A percentile compares a stretch with the other conserved stretches of the same genome.
phyloP scores from a whole-genome alignment of 495 filamentous ascomycete species.

The Pyrenula aspistea region DNA sequence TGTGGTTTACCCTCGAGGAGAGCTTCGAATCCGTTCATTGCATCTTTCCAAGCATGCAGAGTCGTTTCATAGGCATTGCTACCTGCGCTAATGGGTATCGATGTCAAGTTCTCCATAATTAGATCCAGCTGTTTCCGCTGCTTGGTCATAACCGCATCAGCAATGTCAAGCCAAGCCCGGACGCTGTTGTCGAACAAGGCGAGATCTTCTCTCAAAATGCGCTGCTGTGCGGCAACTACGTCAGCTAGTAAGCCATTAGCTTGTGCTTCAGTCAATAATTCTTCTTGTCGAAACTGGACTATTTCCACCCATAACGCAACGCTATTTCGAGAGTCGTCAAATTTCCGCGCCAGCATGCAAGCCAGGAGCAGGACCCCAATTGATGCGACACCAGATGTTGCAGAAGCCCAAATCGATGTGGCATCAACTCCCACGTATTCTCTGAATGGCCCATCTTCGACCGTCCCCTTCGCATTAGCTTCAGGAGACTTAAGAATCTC shows the following conservation, averaged over 20 bases:
- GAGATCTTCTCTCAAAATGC: constrained; percentile 11
- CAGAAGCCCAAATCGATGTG: constrained; percentile 22
- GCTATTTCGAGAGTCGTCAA: constrained; percentile 10
- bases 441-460: constrained; percentile 12
- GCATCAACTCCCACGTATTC: constrained; percentile 16
- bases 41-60: constrained; percentile 13
- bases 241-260: constrained; percentile 1
- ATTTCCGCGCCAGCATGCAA: constrained; percentile 22
- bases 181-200: constrained; percentile 24
- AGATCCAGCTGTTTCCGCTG: constrained; percentile 17
- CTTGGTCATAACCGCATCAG: not conserved
- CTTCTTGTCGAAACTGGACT: constrained; percentile 8
- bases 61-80: constrained; percentile 15
- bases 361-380: constrained; percentile 19
- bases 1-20: constrained; percentile 14
- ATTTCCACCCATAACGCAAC: constrained; percentile 23
- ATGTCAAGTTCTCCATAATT: constrained; percentile 22
- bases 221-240: constrained; percentile 2
- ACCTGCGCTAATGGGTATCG: constrained; percentile 11
- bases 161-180: constrained; percentile 16
- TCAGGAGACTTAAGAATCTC: constrained; percentile 9
- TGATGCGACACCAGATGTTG: constrained; percentile 17
- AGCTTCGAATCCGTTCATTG: constrained; percentile 13
- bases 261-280: not conserved
- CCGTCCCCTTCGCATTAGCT: not conserved